A percentile compares a stretch with the other conserved stretches of the same genome.
phyloP scores from a whole-genome alignment of 192 early-diverging fungal species.

The Pilaira anomala region DNA sequence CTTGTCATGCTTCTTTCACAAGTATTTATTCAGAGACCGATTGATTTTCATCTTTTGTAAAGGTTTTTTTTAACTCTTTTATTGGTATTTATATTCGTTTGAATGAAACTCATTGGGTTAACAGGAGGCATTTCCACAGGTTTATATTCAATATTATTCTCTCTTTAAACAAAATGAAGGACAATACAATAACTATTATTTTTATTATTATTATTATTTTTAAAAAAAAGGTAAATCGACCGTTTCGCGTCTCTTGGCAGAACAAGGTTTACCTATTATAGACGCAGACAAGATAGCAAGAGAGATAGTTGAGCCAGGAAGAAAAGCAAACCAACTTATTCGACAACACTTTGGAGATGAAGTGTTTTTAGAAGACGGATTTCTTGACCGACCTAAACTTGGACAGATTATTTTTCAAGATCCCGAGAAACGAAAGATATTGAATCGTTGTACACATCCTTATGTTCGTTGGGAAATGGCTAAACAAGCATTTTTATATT shows the following conservation, averaged over 20 bases:
- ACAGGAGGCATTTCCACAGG: constrained; percentile 95
- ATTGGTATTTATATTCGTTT: not conserved
- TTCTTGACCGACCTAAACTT: constrained; percentile 73
- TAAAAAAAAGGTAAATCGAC: constrained; percentile 75
- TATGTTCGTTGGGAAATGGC: constrained; percentile 81
- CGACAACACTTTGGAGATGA: constrained; percentile 73
- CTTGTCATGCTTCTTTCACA: too few species aligned
- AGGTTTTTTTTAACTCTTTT: too few species aligned
- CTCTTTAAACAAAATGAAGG: not conserved
- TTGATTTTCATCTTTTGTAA: too few species aligned
- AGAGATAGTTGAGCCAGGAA: constrained; percentile 76
- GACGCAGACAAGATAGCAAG: constrained; percentile 92
- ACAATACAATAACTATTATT: not conserved
- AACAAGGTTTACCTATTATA: constrained; percentile 68
- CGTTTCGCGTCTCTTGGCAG: constrained; percentile 60
- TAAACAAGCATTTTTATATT: constrained; percentile 59
- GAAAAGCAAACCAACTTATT: constrained; percentile 67
- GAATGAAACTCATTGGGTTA: constrained; percentile 88
- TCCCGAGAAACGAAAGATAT: constrained; percentile 58
- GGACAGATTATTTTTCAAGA: constrained; percentile 81
- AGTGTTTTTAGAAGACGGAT: constrained; percentile 51
- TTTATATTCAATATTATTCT: constrained; percentile 12
- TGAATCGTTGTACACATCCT: constrained; percentile 89
- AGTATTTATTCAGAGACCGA: too few species aligned
- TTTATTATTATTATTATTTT: not conserved